These are phyloP conservation scores for Ceratobasidium sp. DNA, from an alignment of 1,284 basidiomycete species.

Conservation along the genomic window DNA sequence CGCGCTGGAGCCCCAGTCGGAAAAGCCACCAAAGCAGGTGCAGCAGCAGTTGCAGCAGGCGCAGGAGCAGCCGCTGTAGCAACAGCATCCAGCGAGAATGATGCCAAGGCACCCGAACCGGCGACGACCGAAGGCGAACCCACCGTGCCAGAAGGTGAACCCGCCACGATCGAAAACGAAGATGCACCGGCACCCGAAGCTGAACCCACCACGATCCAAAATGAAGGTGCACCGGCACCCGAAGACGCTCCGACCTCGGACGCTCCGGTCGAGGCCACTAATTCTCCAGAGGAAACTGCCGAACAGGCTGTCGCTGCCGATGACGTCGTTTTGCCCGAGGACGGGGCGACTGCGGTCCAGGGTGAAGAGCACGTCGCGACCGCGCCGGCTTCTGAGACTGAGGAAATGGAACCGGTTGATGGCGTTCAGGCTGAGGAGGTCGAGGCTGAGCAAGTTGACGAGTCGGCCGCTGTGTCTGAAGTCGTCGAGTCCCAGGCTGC, in stretches of 20 bases:
- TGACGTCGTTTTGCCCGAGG: not conserved
- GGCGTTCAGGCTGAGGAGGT: not conserved
- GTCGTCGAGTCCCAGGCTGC: conserved; percentile 9
- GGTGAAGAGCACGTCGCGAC: not conserved
- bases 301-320: not conserved
- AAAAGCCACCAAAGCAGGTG: conserved; percentile 12
- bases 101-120: not conserved
- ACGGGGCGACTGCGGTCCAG: conserved; percentile 1
- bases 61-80: not conserved
- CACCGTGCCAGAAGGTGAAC: too few species aligned
- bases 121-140: not conserved
- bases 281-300: not conserved
- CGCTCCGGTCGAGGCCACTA: not conserved
- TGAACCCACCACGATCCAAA: not conserved
- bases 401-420: not conserved
- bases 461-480: not conserved
- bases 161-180: not conserved
- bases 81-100: not conserved
- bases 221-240: not conserved
- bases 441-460: not conserved
- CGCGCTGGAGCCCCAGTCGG: not conserved
- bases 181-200: too few species aligned
- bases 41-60: not conserved
- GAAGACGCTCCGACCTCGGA: conserved; percentile 33
- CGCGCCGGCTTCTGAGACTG: not conserved